phyloP scores from a whole-genome alignment of 352 stramenopile genomes.

The Plasmopara muralis region DNA sequence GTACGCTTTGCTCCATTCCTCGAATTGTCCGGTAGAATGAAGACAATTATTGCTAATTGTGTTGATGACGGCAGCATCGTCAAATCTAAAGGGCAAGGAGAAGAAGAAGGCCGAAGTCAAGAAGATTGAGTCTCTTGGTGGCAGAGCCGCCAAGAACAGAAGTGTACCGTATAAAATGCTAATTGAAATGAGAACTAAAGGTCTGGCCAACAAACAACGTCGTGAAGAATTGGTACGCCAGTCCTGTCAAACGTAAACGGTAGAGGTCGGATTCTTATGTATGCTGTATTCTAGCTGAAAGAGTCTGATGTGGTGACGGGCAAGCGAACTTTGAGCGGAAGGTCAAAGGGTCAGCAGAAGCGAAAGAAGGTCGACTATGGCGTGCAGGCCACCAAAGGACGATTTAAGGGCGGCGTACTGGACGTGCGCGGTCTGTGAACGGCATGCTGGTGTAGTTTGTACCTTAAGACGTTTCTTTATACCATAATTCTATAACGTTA shows the following conservation, averaged over 20 bases:
- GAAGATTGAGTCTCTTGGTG: slow-evolving; percentile 61
- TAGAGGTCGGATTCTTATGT: too few species aligned
- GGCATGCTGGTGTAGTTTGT: too few species aligned
- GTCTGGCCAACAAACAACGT: slow-evolving; percentile 37
- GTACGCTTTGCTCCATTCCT: slow-evolving; percentile 16
- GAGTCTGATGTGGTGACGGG: slow-evolving; percentile 61
- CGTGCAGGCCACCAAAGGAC: slow-evolving; percentile 62
- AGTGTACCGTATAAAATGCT: slow-evolving; percentile 70
- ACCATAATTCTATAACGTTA: too few species aligned
- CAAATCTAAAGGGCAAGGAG: slow-evolving; percentile 68
- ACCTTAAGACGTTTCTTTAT: too few species aligned
- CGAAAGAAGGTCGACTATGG: slow-evolving; percentile 71
- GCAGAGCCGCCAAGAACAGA: slow-evolving; percentile 48
- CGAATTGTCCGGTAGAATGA: background rate
- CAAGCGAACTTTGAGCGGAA: slow-evolving; percentile 46
- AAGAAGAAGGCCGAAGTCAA: slow-evolving; percentile 71
- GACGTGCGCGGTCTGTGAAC: slow-evolving; percentile 47
- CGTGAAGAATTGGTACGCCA: slow-evolving; percentile 51
- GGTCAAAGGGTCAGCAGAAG: slow-evolving; percentile 43
- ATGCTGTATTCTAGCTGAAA: slow-evolving; percentile 39
- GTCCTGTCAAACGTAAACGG: too few species aligned
- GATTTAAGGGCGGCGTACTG: slow-evolving; percentile 70
- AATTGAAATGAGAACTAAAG: slow-evolving; percentile 65
- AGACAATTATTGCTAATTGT: background rate
- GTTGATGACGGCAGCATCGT: slow-evolving; percentile 23